Evolutionary conservation across 192 early-diverging fungal species (phyloP).

Genomic region (Borealophlyctis nickersoniae): DNA sequence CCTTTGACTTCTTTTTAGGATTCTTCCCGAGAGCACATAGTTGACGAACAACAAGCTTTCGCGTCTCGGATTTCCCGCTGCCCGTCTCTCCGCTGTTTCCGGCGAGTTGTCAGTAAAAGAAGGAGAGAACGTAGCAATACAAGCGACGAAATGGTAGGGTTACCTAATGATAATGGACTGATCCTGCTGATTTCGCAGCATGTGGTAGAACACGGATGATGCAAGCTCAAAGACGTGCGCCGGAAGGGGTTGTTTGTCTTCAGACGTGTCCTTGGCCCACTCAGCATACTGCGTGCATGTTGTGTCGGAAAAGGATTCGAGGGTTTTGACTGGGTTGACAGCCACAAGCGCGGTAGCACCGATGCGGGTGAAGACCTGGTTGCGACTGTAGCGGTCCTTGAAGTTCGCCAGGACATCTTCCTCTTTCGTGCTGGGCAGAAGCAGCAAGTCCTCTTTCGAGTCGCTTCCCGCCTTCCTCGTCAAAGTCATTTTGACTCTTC

Average conservation of each 20-base stretch:
- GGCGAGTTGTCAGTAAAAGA: constrained; percentile 17
- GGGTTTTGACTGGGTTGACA: constrained; percentile 73
- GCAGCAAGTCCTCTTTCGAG: constrained; percentile 32
- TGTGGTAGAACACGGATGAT: constrained; percentile 76
- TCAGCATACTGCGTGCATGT: constrained; percentile 64
- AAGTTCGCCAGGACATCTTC: constrained; percentile 31
- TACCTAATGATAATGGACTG: constrained; percentile 91
- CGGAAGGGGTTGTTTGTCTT: constrained; percentile 36
- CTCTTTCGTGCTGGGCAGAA: constrained; percentile 16
- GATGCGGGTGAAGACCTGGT: constrained; percentile 45
- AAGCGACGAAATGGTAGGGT: too few species aligned
- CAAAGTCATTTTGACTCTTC: too few species aligned
- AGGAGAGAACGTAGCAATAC: too few species aligned
- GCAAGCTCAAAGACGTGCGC: constrained; percentile 87
- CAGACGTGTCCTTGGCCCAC: constrained; percentile 28
- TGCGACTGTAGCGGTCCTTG: constrained; percentile 30
- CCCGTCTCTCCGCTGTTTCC: constrained; percentile 81
- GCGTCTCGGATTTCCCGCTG: constrained; percentile 78
- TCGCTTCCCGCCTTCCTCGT: too few species aligned
- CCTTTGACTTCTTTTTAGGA: constrained; percentile 72
- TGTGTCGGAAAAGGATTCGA: constrained; percentile 60
- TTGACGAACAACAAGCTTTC: constrained; percentile 68
- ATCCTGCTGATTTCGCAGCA: constrained; percentile 85
- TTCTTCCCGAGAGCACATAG: constrained; percentile 70
- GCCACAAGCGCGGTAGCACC: constrained; percentile 70